Percentiles rank a stretch among this genome's conserved stretches.
Evolutionary conservation across 768 basidiomycete species (phyloP).

Genomic region (Boletus subcaerulescens): DNA sequence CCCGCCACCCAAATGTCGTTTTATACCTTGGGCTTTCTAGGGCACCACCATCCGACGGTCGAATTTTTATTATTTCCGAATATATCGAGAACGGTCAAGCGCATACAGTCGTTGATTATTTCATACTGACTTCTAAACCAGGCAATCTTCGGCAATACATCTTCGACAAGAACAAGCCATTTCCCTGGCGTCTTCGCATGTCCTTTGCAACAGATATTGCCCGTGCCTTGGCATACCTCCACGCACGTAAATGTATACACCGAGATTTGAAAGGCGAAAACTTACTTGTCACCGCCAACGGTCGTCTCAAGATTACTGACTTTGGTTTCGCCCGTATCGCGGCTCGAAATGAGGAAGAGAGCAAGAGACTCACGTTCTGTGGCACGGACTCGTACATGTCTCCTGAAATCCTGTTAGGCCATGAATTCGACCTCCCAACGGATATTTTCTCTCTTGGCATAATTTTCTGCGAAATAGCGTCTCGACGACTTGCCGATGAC

Average conservation of each 20-base stretch:
- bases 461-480: conserved; percentile 89
- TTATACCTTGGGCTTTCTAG: conserved; percentile 88
- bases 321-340: conserved; percentile 97
- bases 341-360: conserved; percentile 87
- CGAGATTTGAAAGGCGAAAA: conserved; percentile 98
- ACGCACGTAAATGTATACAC: conserved; percentile 87
- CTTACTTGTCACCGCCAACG: conserved; percentile 90
- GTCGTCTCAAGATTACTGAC: conserved; percentile 96
- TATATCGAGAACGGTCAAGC: conserved; percentile 79
- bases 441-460: conserved; percentile 94
- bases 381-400: conserved; percentile 97
- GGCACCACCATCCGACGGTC: conserved; percentile 71
- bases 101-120: not conserved
- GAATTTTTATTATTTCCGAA: conserved; percentile 94
- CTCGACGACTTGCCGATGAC: conserved; percentile 84
- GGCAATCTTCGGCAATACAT: conserved; percentile 87
- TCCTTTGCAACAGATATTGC: conserved; percentile 95
- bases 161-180: conserved; percentile 74
- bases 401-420: conserved; percentile 88
- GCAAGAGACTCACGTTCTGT: conserved; percentile 78
- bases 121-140: conserved; percentile 10
- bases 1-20: conserved; percentile 89
- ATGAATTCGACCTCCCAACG: conserved; percentile 90
- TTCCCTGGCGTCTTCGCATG: conserved; percentile 91
- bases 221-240: conserved; percentile 94